Evolutionary conservation across 306 rosid genomes (phyloP).

Genomic region (Medicago truncatula): MtrunA17r5.0-ANR NC_053046.1:44747001-44747500

Average conservation of each 20-base stretch:
- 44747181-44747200: background rate
- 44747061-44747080: too few relatives aligned
- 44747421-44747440: slow-evolving; percentile 95
- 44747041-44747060: too few relatives aligned
- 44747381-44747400: slow-evolving; percentile 97
- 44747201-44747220: slow-evolving; percentile 2
- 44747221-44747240: slow-evolving; percentile 2
- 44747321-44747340: slow-evolving; percentile 29
- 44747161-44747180: background rate
- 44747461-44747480: slow-evolving; percentile 93
- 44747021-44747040: too few relatives aligned
- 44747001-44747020: too few relatives aligned
- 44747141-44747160: too few relatives aligned
- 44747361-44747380: slow-evolving; percentile 99
- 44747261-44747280: slow-evolving; percentile 24
- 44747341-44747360: slow-evolving; percentile 37
- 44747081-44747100: too few relatives aligned
- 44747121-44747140: too few relatives aligned
- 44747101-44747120: background rate
- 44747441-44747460: slow-evolving; percentile 93
- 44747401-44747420: slow-evolving; percentile 99
- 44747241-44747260: background rate
- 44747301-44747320: slow-evolving; percentile 27
- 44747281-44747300: slow-evolving; percentile 29
- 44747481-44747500: slow-evolving; percentile 95